A percentile compares a stretch with the other conserved stretches of the same genome.
These are phyloP conservation scores for Clavulina sp. DNA, from an alignment of 768 basidiomycete species.

Conservation along the genomic window DNA sequence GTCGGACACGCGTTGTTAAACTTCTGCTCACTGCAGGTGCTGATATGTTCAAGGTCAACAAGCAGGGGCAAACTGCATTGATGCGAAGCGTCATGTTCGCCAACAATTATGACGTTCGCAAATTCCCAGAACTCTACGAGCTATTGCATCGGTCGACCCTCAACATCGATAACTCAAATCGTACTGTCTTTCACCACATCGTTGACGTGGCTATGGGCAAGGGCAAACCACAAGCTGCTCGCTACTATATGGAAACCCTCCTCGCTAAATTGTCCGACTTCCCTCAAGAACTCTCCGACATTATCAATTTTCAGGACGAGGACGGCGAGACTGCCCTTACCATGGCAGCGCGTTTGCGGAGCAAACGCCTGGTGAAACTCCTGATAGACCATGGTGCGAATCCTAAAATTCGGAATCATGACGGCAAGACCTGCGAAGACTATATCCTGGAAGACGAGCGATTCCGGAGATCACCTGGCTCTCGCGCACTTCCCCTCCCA, in stretches of 20 bases:
- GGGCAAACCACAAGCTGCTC: conserved; percentile 90
- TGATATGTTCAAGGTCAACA: conserved; percentile 93
- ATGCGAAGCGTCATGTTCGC: conserved; percentile 99
- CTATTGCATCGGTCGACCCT: conserved; percentile 93
- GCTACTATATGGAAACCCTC: conserved; percentile 98
- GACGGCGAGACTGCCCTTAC: conserved; percentile 97
- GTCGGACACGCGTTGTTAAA: conserved; percentile 89
- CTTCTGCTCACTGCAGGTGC: conserved; percentile 84
- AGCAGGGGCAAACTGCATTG: conserved; percentile 86
- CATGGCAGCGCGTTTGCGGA: conserved; percentile 87
- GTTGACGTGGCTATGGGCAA: conserved; percentile 96
- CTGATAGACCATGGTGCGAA: conserved; percentile 94
- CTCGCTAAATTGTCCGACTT: conserved; percentile 75
- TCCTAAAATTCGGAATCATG: conserved; percentile 83
- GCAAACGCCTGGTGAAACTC: conserved; percentile 87
- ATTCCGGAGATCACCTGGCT: conserved; percentile 78
- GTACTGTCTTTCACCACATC: conserved; percentile 95
- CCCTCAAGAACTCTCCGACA: conserved; percentile 89
- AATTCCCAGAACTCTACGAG: conserved; percentile 95
- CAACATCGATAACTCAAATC: conserved; percentile 95
- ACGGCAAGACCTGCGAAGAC: conserved; percentile 94
- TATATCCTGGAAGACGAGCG: conserved; percentile 98
- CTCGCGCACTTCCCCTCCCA: conserved; percentile 25
- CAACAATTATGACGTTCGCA: conserved; percentile 98
- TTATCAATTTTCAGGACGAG: conserved; percentile 98